Base-by-base conservation (phyloP, 345 rosid genomes). In the Brassica nigra region DNA sequence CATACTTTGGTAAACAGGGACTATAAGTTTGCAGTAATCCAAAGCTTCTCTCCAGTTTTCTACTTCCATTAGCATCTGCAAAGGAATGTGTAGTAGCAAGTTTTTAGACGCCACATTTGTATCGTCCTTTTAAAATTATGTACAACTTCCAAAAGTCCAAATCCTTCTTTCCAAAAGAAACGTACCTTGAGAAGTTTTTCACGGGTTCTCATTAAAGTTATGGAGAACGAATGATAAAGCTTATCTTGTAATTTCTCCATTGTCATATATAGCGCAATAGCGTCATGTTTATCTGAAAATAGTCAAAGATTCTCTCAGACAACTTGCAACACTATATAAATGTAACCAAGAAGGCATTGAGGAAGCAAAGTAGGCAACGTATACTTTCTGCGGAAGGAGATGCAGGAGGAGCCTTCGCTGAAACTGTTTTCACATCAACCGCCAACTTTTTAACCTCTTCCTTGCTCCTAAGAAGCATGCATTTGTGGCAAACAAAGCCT, bases 1-100 rank as follows among this genome's bases (percentile, higher is more conserved):
- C 92, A 70, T 91, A 95, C 99, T 89, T n/a, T 88, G 88, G 86
- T 95, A 95, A 33, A 84, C 89, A 18, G 91, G 93, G 82, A 92
- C 86, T 71, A 94, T 88, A 73, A 88, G 65, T 84, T 84, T 87
- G 86, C 99, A 95, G 75, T 89, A 89, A 34, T 71, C 55, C 74
- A 90, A 82, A 77, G 98, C 91, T 83, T 87, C 88, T 83, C n/a
- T 80, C 98, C 98, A 95, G 75, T 85, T 88, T 84, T 88, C 92
- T 73, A 82, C 76, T 81, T 95, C 94, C 94, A 91, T 90, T 68
- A 91, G 82, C 77, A 86, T 85, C 99, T 95, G 89, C 77, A 80
- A 31, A 72, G 28, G 31, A 42, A 74, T 33, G 28, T n/a, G 2
- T 68, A 23, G 27, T 4, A 52, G 59, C 59, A 77, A 72, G 74